Percentiles rank a stretch among this genome's conserved stretches.
phyloP scores from a whole-genome alignment of 1,284 basidiomycete species.

The Ustilago xerochloae region DNA sequence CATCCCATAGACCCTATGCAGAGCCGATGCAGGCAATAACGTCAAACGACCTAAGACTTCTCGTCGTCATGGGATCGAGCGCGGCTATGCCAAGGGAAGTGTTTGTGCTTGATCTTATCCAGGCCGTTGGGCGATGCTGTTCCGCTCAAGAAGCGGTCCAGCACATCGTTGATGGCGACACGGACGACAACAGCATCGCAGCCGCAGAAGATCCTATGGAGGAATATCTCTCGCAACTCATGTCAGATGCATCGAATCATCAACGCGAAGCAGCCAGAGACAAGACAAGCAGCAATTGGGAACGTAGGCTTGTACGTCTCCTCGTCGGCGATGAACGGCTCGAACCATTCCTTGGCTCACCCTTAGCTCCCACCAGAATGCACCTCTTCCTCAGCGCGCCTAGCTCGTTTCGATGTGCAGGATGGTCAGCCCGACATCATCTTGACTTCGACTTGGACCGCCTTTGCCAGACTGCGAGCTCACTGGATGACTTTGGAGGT shows the following conservation, averaged over 20 bases:
- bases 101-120: slow-evolving; percentile 32
- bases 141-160: background rate
- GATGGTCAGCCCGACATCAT: slow-evolving; percentile 49
- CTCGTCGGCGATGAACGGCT: slow-evolving; percentile 34
- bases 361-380: slow-evolving; percentile 30
- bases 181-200: background rate
- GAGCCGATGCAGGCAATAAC: background rate
- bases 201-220: background rate
- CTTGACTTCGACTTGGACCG: slow-evolving; percentile 34
- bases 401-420: slow-evolving; percentile 31
- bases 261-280: slow-evolving; percentile 25
- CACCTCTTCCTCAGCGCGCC: slow-evolving; percentile 49
- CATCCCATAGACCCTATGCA: slow-evolving; percentile 9
- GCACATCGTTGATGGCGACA: background rate
- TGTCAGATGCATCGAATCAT: slow-evolving; percentile 5
- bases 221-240: background rate
- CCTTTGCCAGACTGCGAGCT: slow-evolving; percentile 5
- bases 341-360: slow-evolving; percentile 14
- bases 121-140: slow-evolving; percentile 13
- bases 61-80: slow-evolving; percentile 39
- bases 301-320: slow-evolving; percentile 52
- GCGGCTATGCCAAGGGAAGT: slow-evolving; percentile 31
- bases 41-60: slow-evolving; percentile 16
- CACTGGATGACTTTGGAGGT: background rate
- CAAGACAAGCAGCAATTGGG: slow-evolving; percentile 48